Conservation (phyloP, 2,329 filamentous ascomycete species). For the Paecilomyces fulvus region DNA sequence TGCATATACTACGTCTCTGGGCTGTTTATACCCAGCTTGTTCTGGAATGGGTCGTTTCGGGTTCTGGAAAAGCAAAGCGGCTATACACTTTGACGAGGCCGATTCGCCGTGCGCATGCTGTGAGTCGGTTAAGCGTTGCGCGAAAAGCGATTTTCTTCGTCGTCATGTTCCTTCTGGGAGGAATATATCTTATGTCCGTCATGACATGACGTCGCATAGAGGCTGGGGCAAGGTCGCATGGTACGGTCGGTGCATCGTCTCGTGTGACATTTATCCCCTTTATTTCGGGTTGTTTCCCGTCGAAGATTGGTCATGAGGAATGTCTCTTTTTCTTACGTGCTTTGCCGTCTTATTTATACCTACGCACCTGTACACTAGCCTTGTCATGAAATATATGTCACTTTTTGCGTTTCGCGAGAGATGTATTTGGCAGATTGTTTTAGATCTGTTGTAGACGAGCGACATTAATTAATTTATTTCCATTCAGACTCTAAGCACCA, state of each 20-base stretch:
- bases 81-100: not conserved
- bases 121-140: not conserved
- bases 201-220: not conserved
- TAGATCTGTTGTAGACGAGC: not conserved
- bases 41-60: not conserved
- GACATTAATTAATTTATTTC: not conserved
- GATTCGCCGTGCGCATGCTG: not conserved
- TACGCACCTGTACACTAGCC: not conserved
- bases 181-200: not conserved
- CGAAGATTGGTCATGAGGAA: not conserved
- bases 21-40: slow-evolving; percentile 1
- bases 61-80: not conserved
- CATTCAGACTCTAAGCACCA: no score
- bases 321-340: not conserved
- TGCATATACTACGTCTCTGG: not conserved
- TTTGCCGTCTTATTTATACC: not conserved
- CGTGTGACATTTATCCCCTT: not conserved
- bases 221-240: not conserved
- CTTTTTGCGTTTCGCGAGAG: not conserved
- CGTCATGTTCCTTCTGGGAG: not conserved
- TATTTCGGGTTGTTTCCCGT: not conserved
- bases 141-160: not conserved
- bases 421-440: not conserved
- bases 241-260: not conserved
- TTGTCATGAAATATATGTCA: not conserved